Evolutionary conservation across 106 monocot genomes (phyloP).

Genomic region (Platanthera guangdongensis): DNA sequence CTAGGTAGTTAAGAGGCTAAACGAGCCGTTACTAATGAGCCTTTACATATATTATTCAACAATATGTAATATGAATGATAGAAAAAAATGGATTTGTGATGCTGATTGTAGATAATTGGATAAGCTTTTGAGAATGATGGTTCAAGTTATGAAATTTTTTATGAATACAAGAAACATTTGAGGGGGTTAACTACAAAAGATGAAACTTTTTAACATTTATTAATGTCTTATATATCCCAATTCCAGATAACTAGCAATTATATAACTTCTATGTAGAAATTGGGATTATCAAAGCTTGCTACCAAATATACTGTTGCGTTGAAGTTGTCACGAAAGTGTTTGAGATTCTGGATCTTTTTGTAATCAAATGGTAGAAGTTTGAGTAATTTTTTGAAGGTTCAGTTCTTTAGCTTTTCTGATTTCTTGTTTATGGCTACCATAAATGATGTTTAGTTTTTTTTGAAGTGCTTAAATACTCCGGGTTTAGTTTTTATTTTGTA

Average conservation of each 20-base stretch:
- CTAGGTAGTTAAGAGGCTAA: no score
- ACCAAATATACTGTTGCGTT: not conserved
- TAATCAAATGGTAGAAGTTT: not conserved
- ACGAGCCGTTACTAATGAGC: no score
- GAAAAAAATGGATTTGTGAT: not conserved
- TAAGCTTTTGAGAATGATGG: not conserved
- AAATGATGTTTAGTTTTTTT: no score
- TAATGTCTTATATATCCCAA: not conserved
- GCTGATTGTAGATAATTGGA: not conserved
- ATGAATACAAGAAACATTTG: not conserved
- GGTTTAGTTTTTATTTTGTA: no score
- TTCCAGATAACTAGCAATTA: not conserved
- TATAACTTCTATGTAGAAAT: not conserved
- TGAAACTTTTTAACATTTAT: not conserved
- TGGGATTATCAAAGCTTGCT: not conserved
- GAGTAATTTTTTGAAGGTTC: not conserved
- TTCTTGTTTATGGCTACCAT: not conserved
- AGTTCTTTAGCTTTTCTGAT: not conserved
- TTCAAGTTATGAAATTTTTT: not conserved
- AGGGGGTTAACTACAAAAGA: not conserved
- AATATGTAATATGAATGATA: not conserved
- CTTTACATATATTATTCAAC: no score
- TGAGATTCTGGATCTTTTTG: not conserved
- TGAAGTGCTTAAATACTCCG: no score
- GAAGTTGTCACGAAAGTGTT: not conserved